Percentiles rank a stretch among this genome's conserved stretches.
phyloP scores from a whole-genome alignment of 2,329 filamentous ascomycete species.

The Seiridium cupressi region DNA sequence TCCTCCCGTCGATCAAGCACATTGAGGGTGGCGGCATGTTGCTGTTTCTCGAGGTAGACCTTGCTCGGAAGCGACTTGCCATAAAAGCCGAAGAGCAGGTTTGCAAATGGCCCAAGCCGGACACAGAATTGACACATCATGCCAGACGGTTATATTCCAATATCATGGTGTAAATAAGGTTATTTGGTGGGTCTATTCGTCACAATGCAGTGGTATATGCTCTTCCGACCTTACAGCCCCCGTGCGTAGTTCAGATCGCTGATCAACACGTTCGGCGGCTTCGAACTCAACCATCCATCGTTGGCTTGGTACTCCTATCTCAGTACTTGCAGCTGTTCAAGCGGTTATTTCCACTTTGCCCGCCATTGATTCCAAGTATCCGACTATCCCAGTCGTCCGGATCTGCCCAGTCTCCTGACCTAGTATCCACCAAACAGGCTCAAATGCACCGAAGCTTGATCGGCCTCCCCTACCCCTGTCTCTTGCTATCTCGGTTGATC shows the following conservation, averaged over 20 bases:
- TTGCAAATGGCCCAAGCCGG: background rate
- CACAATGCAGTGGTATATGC: too few species aligned
- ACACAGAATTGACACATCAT: background rate
- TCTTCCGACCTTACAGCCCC: too few species aligned
- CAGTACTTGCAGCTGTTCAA: too few species aligned
- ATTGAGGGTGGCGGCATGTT: background rate
- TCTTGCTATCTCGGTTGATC: background rate
- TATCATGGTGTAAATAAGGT: conserved; percentile 9
- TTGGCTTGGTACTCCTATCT: too few species aligned
- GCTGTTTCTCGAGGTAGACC: background rate
- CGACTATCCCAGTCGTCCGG: background rate
- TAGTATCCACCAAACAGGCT: conserved; percentile 6
- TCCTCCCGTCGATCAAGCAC: conserved; percentile 3
- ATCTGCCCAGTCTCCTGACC: background rate
- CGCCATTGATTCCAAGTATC: background rate
- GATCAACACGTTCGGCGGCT: too few species aligned
- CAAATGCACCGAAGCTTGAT: conserved; percentile 3
- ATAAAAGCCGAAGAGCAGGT: background rate
- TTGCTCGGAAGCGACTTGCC: background rate
- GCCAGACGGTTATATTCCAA: background rate
- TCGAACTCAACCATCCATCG: too few species aligned
- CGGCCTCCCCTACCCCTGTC: background rate
- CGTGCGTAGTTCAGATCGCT: too few species aligned
- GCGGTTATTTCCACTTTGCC: background rate
- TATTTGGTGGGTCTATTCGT: background rate